phyloP scores from a whole-genome alignment of 2,329 filamentous ascomycete genomes.

The Alternaria arbusti region DNA sequence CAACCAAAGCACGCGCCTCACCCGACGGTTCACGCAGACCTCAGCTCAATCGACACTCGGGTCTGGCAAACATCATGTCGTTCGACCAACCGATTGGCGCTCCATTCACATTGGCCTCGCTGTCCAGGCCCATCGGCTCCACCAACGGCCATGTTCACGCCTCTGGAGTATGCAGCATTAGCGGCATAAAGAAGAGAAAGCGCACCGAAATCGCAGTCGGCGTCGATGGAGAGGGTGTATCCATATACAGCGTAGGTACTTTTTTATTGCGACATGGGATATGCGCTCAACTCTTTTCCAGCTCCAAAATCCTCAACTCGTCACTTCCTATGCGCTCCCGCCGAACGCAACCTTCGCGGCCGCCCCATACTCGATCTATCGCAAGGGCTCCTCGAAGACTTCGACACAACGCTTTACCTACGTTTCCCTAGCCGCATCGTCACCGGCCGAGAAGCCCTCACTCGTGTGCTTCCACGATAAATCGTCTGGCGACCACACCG shows the following conservation, averaged over 20 bases:
- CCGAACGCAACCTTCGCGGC: slow-evolving; percentile 65
- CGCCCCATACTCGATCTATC: slow-evolving; percentile 64
- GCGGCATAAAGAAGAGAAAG: slow-evolving; percentile 65
- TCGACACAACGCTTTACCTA: slow-evolving; percentile 63
- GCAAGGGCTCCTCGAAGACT: slow-evolving; percentile 53
- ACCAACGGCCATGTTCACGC: slow-evolving; percentile 50
- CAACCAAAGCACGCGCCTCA: slow-evolving; percentile 21
- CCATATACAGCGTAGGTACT: slow-evolving; percentile 65
- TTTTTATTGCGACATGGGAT: not conserved
- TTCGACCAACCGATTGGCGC: slow-evolving; percentile 44
- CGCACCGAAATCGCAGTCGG: slow-evolving; percentile 66
- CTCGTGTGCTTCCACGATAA: slow-evolving; percentile 64
- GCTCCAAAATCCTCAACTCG: slow-evolving; percentile 66
- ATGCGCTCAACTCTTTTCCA: slow-evolving; percentile 38
- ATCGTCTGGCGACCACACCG: slow-evolving; percentile 40
- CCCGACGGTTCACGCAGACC: slow-evolving; percentile 31
- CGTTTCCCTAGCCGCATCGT: slow-evolving; percentile 56
- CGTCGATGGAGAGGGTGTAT: slow-evolving; percentile 66
- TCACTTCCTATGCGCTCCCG: slow-evolving; percentile 67
- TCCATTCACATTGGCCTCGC: slow-evolving; percentile 51
- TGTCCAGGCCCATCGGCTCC: slow-evolving; percentile 52
- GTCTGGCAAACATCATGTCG: slow-evolving; percentile 46
- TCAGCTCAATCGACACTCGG: slow-evolving; percentile 12
- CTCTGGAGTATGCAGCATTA: slow-evolving; percentile 60
- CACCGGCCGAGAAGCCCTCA: slow-evolving; percentile 55